Percentiles rank a stretch among this genome's conserved stretches.
These are phyloP conservation scores for Pyrus betulifolia DNA, from an alignment of 306 rosid genomes.

Conservation along the genomic window DNA sequence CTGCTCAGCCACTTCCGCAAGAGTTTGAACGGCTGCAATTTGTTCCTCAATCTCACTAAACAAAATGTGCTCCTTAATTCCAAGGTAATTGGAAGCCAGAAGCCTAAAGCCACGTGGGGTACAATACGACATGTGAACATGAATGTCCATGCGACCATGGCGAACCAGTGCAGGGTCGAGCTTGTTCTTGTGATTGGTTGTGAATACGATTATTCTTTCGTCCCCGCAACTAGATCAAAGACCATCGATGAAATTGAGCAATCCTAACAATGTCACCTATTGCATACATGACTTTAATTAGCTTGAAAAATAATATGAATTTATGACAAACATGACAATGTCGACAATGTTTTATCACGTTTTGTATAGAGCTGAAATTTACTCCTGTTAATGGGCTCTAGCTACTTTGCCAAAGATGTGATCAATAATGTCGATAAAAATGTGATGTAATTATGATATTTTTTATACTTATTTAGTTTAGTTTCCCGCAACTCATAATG, in stretches of 20 bases:
- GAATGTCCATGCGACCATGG: slow-evolving; percentile 50
- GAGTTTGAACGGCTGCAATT: slow-evolving; percentile 18
- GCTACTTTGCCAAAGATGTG: no score
- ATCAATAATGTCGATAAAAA: no score
- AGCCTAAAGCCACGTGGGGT: slow-evolving; percentile 28
- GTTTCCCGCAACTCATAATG: no score
- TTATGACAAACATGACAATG: no score
- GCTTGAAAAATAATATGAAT: neutral
- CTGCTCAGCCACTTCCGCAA: slow-evolving; percentile 36
- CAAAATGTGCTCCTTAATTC: slow-evolving; percentile 21
- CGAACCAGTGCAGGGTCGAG: slow-evolving; percentile 38
- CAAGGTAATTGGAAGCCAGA: slow-evolving; percentile 30
- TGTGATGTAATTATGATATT: no score
- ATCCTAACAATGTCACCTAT: slow-evolving; percentile 38
- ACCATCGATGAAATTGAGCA: slow-evolving; percentile 43
- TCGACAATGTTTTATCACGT: no score
- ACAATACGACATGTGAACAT: slow-evolving; percentile 47
- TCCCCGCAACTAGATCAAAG: slow-evolving; percentile 49
- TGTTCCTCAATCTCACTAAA: slow-evolving; percentile 22
- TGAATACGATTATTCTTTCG: slow-evolving; percentile 42
- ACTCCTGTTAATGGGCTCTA: no score
- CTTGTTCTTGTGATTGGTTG: slow-evolving; percentile 42
- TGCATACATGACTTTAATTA: neutral
- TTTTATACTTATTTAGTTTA: no score
- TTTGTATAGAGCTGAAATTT: no score